Base-by-base conservation (phyloP, 768 basidiomycete genomes). In the Phanerochaete carnosa region DNA sequence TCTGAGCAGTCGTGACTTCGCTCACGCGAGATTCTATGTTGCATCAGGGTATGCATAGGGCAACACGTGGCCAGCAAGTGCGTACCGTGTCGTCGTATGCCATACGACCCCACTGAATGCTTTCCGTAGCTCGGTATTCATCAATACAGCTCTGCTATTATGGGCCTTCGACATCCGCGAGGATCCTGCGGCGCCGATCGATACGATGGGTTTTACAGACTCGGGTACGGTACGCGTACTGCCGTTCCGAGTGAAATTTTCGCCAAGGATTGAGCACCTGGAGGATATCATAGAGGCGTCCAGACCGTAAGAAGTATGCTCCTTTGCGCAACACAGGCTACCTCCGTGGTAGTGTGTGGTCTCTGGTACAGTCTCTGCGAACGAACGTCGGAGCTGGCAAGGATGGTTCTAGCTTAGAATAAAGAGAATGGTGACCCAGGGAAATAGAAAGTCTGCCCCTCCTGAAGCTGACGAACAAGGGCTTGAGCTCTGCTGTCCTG, bases 121-220 rank as follows among this genome's bases (percentile, higher is more conserved):
- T 26, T n/a, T 29, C 12, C 37, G 43, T 3, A 70, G 86, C 5
- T 89, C 88, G 6, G 70, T 90, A 2, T 87, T 86, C 65, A 75
- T 90, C 63, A 89, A 87, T 59, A 80, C 84, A 0, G 86, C 85
- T 0, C 75, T 88, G 16, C 73, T 86, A 1, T 70, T 87, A 32
- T 89, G 87, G 86, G 83, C 87, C 0, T 89, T 90, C 76, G 77
- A 71, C 1, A 75, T 91, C 23, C 74, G 73, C 2, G 66, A 80
- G 28, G 83, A 87, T 64, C 79, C 82, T 0, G 65, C 70, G 0
- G 71, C 75, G 2, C 85, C 86, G 0, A 87, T 90, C 56, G 83
- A 91, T 65, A 77, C 78, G 12, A 71, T 80, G 39, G 86, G 79
- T 1, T 88, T 90, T 65, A 83, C 83, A 6, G 83, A 88, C 63